Evolutionary conservation across 2,329 filamentous ascomycete genomes (phyloP), one percentile per base, ranked within the genome.

Genomic region (Monosporascus sp.): DNA sequence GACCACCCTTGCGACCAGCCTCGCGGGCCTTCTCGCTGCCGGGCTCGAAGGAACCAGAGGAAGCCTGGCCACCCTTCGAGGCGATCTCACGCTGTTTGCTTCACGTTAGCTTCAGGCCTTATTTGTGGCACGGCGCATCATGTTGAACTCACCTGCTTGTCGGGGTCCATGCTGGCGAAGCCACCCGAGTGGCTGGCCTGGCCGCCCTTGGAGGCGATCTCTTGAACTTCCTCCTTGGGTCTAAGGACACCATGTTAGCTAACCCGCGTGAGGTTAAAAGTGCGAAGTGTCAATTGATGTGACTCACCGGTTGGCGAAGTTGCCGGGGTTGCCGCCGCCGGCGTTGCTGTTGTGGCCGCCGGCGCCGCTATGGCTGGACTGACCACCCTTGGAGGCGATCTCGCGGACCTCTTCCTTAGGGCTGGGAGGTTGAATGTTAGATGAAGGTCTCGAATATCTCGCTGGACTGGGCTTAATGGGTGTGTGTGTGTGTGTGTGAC

Each of bases 1-100:
- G 47, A 49, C 79, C 79, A 3, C 80, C 79, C 68, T 82, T 82
- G 35, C 70, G 69, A 3, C 80, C 80, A 19, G 79, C 79, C 64
- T 81, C 79, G 48, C 69, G 73, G 2, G 79, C 78, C 55, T 71
- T 74, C 63, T 79, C 74, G 48, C 74, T 78, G 7, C 80, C 77
- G 1, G 73, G 72, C 60, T 82, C 75, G 51, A 84, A 84, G 3
- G 74, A 79, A 5, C 80, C 79, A 37, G 72, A 70, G 0, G 78
- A 81, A 0, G 77, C 74, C 50, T 81, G 69, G 5, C 78, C 80
- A 9, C 80, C 80, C 64, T 73, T 70, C 11, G 79, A 82, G 2
- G 80, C 79, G 54, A 83, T 81, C 1, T 82, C 73, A 20, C 71
- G 69, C 79, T 81, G 46, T 3, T 2, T 5, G 44, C 22, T 27